Percentiles rank a stretch among this genome's conserved stretches.
These are phyloP conservation scores for Phytophthora palmivora DNA, from an alignment of 352 stramenopile genomes.

Conservation along the genomic window DNA sequence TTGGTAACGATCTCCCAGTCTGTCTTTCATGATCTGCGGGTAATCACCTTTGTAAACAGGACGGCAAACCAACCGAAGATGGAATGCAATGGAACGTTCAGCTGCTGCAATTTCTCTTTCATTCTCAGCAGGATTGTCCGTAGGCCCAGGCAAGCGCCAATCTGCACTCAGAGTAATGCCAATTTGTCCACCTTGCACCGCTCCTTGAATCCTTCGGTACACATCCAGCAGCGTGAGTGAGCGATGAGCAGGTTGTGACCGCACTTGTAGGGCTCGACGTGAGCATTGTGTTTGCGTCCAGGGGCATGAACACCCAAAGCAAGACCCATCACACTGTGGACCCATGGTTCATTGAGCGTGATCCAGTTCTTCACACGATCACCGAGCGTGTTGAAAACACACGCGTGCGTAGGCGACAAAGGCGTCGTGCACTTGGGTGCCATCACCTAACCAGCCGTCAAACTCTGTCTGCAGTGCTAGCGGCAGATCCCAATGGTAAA, in stretches of 20 bases:
- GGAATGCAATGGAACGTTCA: conserved; percentile 85
- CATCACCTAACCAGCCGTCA: conserved; percentile 64
- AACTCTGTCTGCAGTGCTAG: conserved; percentile 84
- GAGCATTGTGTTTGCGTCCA: conserved; percentile 48
- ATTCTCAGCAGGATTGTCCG: conserved; percentile 55
- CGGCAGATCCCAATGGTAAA: conserved; percentile 98
- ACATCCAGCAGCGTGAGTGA: conserved; percentile 87
- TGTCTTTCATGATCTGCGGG: conserved; percentile 89
- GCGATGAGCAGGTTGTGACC: conserved; percentile 91
- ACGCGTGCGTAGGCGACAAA: conserved; percentile 89
- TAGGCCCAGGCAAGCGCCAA: conserved; percentile 83
- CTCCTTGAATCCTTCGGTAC: conserved; percentile 87
- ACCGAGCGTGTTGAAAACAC: conserved; percentile 93
- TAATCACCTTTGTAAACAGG: conserved; percentile 94
- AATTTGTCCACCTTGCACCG: conserved; percentile 78
- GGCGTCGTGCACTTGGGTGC: conserved; percentile 51
- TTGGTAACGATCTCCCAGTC: conserved; percentile 83
- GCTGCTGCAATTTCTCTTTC: conserved; percentile 69
- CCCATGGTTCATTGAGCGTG: conserved; percentile 94
- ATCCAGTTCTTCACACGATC: conserved; percentile 94
- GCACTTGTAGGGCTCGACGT: conserved; percentile 84
- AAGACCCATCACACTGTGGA: conserved; percentile 88
- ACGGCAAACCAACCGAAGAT: conserved; percentile 92
- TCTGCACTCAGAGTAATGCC: conserved; percentile 93
- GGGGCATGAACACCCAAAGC: conserved; percentile 88